Conservation (phyloP, 345 rosid genomes). For the Moricandia arvensis region DNA sequence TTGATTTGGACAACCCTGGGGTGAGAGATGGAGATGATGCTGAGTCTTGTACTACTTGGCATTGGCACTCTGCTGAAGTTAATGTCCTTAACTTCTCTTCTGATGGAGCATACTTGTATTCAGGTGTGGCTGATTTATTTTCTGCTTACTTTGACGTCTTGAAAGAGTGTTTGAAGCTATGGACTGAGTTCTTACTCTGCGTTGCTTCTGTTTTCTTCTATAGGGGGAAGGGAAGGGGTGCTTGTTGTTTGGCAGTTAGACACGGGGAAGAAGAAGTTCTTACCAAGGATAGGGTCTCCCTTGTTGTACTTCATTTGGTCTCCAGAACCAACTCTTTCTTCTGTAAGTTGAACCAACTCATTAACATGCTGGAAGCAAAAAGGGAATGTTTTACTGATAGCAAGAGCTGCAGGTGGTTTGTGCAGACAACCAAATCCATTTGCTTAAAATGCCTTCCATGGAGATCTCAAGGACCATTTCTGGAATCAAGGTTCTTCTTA, state of each 20-base stretch:
- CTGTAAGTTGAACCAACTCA: conserved; percentile 54
- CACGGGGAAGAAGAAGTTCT: conserved; percentile 89
- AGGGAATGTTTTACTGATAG: conserved; percentile 28
- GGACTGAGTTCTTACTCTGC: neutral
- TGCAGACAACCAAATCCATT: conserved; percentile 95
- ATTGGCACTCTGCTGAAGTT: conserved; percentile 84
- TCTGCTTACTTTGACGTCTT: neutral
- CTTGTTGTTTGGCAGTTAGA: conserved; percentile 98
- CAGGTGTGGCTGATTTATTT: conserved; percentile 47
- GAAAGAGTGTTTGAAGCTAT: neutral
- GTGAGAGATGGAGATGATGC: conserved; percentile 92
- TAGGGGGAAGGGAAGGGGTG: conserved; percentile 98
- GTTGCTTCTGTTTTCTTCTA: conserved; percentile 15
- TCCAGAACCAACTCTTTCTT: conserved; percentile 78
- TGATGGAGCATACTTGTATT: conserved; percentile 85
- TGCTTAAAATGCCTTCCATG: conserved; percentile 88
- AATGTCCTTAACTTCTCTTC: conserved; percentile 75
- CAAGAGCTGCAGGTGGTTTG: conserved; percentile 66
- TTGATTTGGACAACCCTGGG: conserved; percentile 69
- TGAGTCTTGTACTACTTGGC: conserved; percentile 81
- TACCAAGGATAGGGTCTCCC: conserved; percentile 95
- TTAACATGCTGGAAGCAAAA: neutral
- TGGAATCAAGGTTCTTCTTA: conserved; percentile 81
- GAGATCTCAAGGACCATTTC: conserved; percentile 77
- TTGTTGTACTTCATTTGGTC: conserved; percentile 67